These are phyloP conservation scores for Lentinula sp. DNA, from an alignment of 768 basidiomycete genomes.

Conservation along the genomic window DNA sequence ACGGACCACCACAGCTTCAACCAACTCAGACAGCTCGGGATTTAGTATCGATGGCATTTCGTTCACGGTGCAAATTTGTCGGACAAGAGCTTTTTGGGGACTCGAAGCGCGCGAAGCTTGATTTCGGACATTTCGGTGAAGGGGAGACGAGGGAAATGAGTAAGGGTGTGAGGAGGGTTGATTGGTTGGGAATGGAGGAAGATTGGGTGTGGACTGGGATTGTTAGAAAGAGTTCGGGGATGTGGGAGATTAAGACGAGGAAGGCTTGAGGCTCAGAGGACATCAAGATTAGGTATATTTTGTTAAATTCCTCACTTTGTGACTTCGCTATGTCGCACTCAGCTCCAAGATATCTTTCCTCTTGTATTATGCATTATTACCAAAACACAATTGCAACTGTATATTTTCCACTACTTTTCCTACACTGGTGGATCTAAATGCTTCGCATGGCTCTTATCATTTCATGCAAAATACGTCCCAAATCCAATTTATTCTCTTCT, in stretches of 20 bases:
- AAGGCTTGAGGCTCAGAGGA: not conserved
- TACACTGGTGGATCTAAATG: too few species aligned
- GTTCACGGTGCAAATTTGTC: conserved; percentile 27
- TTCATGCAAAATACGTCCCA: too few species aligned
- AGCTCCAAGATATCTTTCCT: too few species aligned
- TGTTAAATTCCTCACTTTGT: too few species aligned
- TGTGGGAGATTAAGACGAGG: conserved; percentile 60
- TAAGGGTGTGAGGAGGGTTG: conserved; percentile 51
- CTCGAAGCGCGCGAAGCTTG: not conserved
- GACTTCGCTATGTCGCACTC: too few species aligned
- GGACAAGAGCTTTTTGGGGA: conserved; percentile 1
- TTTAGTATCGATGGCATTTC: conserved; percentile 38
- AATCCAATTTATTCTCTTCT: too few species aligned
- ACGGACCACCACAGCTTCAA: not conserved
- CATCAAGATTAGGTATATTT: too few species aligned
- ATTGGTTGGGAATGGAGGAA: conserved; percentile 45
- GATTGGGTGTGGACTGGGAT: conserved; percentile 50
- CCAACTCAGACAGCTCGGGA: conserved; percentile 28
- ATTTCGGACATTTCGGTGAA: not conserved
- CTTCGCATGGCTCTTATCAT: too few species aligned
- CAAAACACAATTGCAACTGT: too few species aligned
- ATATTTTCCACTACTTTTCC: too few species aligned
- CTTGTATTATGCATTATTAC: too few species aligned
- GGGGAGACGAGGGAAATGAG: conserved; percentile 15
- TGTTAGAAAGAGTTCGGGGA: conserved; percentile 44